Evolutionary conservation across 371 early-diverging fungal species (phyloP).

Genomic region (Smittium mucronatum): DNA sequence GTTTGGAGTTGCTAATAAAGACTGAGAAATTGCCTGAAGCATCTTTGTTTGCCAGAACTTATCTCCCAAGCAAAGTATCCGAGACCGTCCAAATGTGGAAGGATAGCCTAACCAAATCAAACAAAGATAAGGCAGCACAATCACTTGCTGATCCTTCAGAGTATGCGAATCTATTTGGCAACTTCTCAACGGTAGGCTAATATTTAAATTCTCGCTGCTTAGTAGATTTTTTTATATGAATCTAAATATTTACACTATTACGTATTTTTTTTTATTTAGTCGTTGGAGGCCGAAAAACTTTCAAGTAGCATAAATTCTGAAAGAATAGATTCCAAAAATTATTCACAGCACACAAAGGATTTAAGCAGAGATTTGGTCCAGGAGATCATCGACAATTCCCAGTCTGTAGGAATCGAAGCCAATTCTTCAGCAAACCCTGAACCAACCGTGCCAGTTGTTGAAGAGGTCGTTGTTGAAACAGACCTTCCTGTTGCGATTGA

Average conservation of each 20-base stretch:
- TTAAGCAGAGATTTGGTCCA: slow-evolving; percentile 6
- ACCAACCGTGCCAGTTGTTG: not conserved
- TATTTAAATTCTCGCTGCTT: not conserved
- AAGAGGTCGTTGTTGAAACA: not conserved
- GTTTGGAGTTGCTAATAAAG: slow-evolving; percentile 65
- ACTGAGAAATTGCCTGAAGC: slow-evolving; percentile 92
- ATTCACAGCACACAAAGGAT: not conserved
- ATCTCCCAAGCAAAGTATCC: slow-evolving; percentile 64
- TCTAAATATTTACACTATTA: no score
- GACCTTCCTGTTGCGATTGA: not conserved
- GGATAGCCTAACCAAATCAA: slow-evolving; percentile 43
- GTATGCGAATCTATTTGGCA: slow-evolving; percentile 77
- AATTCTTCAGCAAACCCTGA: not conserved
- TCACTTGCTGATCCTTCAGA: slow-evolving; percentile 74
- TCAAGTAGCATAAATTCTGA: not conserved
- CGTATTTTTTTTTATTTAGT: slow-evolving; percentile 55
- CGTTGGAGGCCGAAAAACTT: not conserved
- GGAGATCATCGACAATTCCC: not conserved
- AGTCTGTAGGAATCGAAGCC: not conserved
- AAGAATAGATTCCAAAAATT: not conserved
- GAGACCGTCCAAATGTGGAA: slow-evolving; percentile 71
- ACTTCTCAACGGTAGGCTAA: slow-evolving; percentile 32
- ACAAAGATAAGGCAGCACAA: slow-evolving; percentile 72
- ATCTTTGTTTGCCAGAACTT: slow-evolving; percentile 83
- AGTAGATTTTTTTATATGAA: no score